phyloP scores from a whole-genome alignment of 345 rosid species.

The Boechera stricta region DNA sequence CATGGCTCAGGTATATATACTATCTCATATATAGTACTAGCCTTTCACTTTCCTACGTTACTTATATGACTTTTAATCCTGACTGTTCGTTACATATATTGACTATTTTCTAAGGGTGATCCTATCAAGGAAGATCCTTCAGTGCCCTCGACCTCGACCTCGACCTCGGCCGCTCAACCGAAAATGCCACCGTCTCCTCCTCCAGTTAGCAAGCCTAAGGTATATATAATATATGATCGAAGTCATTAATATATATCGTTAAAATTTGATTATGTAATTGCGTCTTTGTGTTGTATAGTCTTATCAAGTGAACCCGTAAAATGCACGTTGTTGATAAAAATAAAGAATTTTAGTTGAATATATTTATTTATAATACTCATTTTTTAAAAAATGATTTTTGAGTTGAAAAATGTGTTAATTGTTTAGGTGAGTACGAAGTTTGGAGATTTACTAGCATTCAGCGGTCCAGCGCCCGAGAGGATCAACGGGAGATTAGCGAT shows the following conservation, averaged over 20 bases:
- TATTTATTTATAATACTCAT: too few species aligned
- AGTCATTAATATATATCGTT: background rate
- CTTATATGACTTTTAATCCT: slow-evolving; percentile 7
- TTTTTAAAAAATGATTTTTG: background rate
- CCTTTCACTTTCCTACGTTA: slow-evolving; percentile 1
- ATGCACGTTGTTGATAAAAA: background rate
- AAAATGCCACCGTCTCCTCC: slow-evolving; percentile 38
- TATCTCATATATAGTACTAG: background rate
- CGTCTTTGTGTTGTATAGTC: background rate
- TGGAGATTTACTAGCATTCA: slow-evolving; percentile 65
- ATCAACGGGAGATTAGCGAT: slow-evolving; percentile 83
- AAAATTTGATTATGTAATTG: background rate
- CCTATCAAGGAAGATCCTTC: slow-evolving; percentile 28
- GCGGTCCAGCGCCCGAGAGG: slow-evolving; percentile 92
- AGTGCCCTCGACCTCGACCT: slow-evolving; percentile 23
- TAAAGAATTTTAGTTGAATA: background rate
- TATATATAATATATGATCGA: slow-evolving; percentile 3
- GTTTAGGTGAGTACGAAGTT: slow-evolving; percentile 61
- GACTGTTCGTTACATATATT: background rate
- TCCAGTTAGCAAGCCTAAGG: slow-evolving; percentile 45
- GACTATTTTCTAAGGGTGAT: slow-evolving; percentile 25
- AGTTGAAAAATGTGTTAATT: background rate
- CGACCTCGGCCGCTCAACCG: slow-evolving; percentile 28
- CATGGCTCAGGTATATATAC: slow-evolving; percentile 47
- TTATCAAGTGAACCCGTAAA: too few species aligned